Conservation (phyloP, 2,329 filamentous ascomycete genomes). For the Aspergillus sp. region DNA sequence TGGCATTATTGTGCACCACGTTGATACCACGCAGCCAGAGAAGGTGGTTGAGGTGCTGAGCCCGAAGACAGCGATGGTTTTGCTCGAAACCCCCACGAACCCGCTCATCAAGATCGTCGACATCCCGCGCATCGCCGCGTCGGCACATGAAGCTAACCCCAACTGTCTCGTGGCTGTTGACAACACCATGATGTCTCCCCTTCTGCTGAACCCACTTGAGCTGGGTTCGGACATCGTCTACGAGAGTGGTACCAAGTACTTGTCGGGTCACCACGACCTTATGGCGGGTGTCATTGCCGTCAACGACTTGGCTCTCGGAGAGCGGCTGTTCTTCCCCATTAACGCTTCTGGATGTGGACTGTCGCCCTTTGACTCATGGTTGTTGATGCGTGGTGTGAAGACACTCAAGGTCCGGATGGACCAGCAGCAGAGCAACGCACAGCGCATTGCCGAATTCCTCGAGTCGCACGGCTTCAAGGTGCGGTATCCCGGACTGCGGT, state of each 20-base stretch:
- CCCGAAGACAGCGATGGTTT: slow-evolving; percentile 85
- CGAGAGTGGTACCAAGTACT: slow-evolving; percentile 95
- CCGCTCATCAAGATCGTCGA: slow-evolving; percentile 98
- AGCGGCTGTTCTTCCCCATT: slow-evolving; percentile 94
- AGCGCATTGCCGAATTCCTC: slow-evolving; percentile 86
- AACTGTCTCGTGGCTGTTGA: slow-evolving; percentile 85
- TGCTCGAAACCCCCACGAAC: slow-evolving; percentile 95
- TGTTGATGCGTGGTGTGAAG: slow-evolving; percentile 93
- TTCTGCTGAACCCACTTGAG: slow-evolving; percentile 89
- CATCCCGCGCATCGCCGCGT: slow-evolving; percentile 70
- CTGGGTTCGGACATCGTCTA: slow-evolving; percentile 95
- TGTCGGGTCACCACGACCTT: slow-evolving; percentile 96
- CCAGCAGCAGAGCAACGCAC: slow-evolving; percentile 90
- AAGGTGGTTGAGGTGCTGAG: slow-evolving; percentile 65
- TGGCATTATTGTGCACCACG: slow-evolving; percentile 90
- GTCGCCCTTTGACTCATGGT: slow-evolving; percentile 91
- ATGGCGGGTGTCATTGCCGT: slow-evolving; percentile 97
- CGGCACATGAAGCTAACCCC: slow-evolving; percentile 72
- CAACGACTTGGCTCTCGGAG: slow-evolving; percentile 75
- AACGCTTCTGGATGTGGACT: slow-evolving; percentile 93
- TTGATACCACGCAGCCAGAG: slow-evolving; percentile 81
- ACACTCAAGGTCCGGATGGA: slow-evolving; percentile 98
- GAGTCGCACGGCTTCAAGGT: slow-evolving; percentile 90
- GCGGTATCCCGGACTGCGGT: slow-evolving; percentile 88
- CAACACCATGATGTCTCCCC: slow-evolving; percentile 97